Evolutionary conservation across 2,329 filamentous ascomycete species (phyloP).

Genomic region (Pseudopyricularia cyperi): DNA sequence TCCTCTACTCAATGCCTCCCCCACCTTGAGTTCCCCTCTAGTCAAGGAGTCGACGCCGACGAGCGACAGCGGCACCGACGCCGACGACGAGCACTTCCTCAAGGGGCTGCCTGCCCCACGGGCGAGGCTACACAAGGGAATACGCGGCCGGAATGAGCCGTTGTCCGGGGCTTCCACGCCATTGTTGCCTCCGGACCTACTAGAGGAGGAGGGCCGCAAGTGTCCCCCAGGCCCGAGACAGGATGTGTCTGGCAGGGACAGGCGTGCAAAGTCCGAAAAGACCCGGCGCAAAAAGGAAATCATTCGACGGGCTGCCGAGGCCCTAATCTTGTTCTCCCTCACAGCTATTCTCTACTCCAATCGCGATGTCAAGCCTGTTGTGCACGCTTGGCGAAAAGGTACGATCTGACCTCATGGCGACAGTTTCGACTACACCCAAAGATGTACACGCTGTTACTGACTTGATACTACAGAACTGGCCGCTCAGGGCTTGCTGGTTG

Average conservation of each 20-base stretch:
- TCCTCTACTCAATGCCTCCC: not conserved
- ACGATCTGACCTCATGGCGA: constrained; percentile 2
- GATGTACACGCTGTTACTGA: not conserved
- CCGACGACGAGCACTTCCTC: constrained; percentile 83
- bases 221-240: constrained; percentile 9
- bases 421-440: not conserved
- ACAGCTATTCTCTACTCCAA: constrained; percentile 35
- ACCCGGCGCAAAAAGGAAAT: constrained; percentile 35
- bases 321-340: constrained; percentile 35
- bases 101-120: constrained; percentile 74
- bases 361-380: constrained; percentile 27
- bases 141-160: constrained; percentile 47
- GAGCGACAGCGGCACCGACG: constrained; percentile 88
- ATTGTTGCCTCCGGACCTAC: constrained; percentile 31
- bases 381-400: constrained; percentile 38
- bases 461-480: constrained; percentile 26
- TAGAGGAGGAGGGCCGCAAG: constrained; percentile 24
- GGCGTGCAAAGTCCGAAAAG: constrained; percentile 17
- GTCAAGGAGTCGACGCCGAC: constrained; percentile 44
- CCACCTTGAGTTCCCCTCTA: constrained; percentile 8
- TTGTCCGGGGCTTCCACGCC: constrained; percentile 44
- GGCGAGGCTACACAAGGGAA: constrained; percentile 61
- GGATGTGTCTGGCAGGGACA: constrained; percentile 10
- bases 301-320: constrained; percentile 38
- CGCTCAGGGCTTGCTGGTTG: constrained; percentile 20